Evolutionary conservation across 495 filamentous ascomycete genomes (phyloP).

Genomic region (Xylaria cubensis): DNA sequence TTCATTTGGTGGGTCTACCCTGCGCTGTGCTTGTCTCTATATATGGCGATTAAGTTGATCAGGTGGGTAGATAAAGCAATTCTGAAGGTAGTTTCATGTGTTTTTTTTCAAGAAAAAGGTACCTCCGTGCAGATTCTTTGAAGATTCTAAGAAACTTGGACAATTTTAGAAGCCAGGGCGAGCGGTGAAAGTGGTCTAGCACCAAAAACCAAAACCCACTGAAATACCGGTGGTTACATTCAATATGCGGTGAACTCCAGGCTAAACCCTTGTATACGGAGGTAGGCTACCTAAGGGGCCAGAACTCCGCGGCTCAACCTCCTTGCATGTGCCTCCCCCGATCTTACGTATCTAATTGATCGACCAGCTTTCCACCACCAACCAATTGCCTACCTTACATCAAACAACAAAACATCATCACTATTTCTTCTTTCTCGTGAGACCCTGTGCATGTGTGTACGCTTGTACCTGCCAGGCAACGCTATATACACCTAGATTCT

Average conservation of each 20-base stretch:
- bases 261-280: constrained; percentile 11
- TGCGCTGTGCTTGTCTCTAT: not conserved
- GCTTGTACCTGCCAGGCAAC: not conserved
- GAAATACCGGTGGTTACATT: constrained; percentile 12
- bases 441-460: not conserved
- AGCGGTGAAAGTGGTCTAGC: constrained; percentile 5
- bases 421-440: constrained; percentile 7
- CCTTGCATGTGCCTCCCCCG: constrained; percentile 6
- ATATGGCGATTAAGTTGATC: not conserved
- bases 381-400: not conserved
- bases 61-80: not conserved
- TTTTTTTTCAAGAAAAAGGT: not conserved
- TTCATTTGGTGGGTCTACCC: not conserved
- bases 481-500: not conserved
- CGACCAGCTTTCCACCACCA: constrained; percentile 4
- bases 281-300: not conserved
- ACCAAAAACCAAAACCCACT: not conserved
- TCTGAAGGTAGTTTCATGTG: not conserved
- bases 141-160: not conserved
- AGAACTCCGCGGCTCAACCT: constrained; percentile 15
- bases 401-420: not conserved
- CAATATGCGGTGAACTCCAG: not conserved
- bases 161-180: not conserved
- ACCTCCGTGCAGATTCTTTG: not conserved
- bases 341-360: not conserved